phyloP scores from a whole-genome alignment of 768 basidiomycete genomes.

The Sarcodon sp. region DNA sequence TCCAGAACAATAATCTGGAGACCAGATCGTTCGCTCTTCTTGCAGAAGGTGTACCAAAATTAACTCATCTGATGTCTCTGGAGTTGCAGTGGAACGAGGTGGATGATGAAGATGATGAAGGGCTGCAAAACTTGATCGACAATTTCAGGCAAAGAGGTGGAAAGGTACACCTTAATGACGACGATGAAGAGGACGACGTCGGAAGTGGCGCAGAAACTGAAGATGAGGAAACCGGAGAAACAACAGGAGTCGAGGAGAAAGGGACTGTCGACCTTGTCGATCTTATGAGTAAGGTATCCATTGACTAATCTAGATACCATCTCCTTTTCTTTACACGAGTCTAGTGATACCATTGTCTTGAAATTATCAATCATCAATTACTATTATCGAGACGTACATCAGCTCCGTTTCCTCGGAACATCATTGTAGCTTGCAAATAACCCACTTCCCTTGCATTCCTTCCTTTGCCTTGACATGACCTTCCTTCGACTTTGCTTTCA shows the following conservation, averaged over 20 bases:
- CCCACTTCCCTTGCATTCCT: conserved; percentile 45
- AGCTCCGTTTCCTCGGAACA: too few species aligned
- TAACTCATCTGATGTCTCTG: conserved; percentile 47
- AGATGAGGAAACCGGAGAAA: conserved; percentile 29
- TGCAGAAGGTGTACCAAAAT: conserved; percentile 48
- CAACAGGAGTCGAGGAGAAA: conserved; percentile 19
- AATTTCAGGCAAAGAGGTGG: conserved; percentile 55
- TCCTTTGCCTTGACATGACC: conserved; percentile 47
- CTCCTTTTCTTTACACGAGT: too few species aligned
- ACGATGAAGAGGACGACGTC: conserved; percentile 72
- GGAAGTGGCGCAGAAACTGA: conserved; percentile 37
- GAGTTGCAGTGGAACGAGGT: conserved; percentile 90
- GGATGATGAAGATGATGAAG: conserved; percentile 56
- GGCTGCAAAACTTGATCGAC: conserved; percentile 37
- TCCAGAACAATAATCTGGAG: conserved; percentile 92
- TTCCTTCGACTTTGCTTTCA: conserved; percentile 23
- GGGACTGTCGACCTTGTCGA: conserved; percentile 49
- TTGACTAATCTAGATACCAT: background rate
- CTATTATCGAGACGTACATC: too few species aligned
- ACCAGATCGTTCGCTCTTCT: conserved; percentile 52
- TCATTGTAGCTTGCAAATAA: conserved; percentile 30
- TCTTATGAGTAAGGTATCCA: conserved; percentile 49
- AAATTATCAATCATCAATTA: too few species aligned
- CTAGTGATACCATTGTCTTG: too few species aligned
- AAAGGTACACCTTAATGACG: conserved; percentile 54